Evolutionary conservation across 768 basidiomycete genomes (phyloP).

Genomic region (Trametes sanguinea): DNA sequence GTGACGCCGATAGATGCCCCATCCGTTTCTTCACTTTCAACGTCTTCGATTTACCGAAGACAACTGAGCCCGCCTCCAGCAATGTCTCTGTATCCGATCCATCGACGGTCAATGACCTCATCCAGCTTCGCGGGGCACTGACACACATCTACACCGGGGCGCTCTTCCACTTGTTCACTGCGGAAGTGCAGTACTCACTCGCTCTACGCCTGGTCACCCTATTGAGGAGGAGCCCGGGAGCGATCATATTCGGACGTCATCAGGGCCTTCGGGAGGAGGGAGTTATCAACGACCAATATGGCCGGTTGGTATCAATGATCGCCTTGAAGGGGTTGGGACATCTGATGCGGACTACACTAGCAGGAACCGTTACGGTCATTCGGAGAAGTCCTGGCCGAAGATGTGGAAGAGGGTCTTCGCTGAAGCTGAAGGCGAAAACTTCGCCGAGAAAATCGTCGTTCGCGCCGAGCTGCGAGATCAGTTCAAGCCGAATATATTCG

Average conservation of each 20-base stretch:
- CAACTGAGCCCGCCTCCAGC: neutral
- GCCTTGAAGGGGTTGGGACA: neutral
- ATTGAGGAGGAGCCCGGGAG: slow-evolving; percentile 27
- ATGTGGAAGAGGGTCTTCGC: slow-evolving; percentile 34
- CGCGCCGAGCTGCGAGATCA: slow-evolving; percentile 24
- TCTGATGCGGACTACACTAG: neutral
- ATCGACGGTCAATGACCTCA: slow-evolving; percentile 21
- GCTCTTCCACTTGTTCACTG: slow-evolving; percentile 40
- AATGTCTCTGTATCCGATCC: neutral
- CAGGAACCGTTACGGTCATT: slow-evolving; percentile 35
- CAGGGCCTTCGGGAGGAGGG: slow-evolving; percentile 31
- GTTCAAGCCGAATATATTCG: slow-evolving; percentile 10
- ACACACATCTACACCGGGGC: slow-evolving; percentile 36
- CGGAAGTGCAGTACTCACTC: slow-evolving; percentile 35
- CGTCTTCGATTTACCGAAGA: slow-evolving; percentile 30
- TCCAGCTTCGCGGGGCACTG: slow-evolving; percentile 30
- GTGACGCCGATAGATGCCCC: slow-evolving; percentile 24
- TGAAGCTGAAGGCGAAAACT: slow-evolving; percentile 28
- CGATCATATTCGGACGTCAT: slow-evolving; percentile 39
- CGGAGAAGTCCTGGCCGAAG: slow-evolving; percentile 32
- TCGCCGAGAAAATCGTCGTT: slow-evolving; percentile 25
- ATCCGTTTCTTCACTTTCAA: slow-evolving; percentile 36
- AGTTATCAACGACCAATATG: slow-evolving; percentile 32
- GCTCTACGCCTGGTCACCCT: slow-evolving; percentile 33
- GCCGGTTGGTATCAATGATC: slow-evolving; percentile 19